Evolutionary conservation across 176 grass and related monocot genomes (phyloP), one percentile per base, ranked within the genome.

Genomic region (Hordeum marinum): DNA sequence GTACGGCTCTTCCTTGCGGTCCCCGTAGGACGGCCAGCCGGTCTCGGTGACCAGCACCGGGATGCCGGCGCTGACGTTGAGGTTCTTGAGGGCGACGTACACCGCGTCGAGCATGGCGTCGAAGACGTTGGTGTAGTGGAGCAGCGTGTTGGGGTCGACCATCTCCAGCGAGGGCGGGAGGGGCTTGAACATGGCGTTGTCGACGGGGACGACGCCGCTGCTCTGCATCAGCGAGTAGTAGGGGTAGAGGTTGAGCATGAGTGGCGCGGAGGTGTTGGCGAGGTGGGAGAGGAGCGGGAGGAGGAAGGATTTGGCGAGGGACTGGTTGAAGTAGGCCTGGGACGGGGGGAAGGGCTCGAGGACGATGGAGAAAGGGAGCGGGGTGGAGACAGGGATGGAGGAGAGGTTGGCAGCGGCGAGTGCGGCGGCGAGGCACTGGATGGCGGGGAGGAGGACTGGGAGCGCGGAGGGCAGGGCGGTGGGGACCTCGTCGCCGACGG

Each of bases 31-130:
- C 13, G 96, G 96, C 96, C 96, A 99, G 4, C 96, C 96, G 10
- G 93, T 94, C 86, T 99, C 96, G 13, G 91, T 94, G 54, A 99
- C 90, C 57, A 99, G 90, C 36, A 99, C 77, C 5, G 85, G 52
- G 41, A 90, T 11, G 9, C 8, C 45, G 54, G 23, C 39, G 71
- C 59, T 88, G 24, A 81, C 68, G 89, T 91, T 94, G 46, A 99
- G 88, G 84, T 95, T 90, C 68, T 73, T 87, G 18, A 99, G 75
- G 11, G 93, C 90, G 63, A 94, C 89, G 65, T 90, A 87, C 11
- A 93, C 91, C 5, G 96, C 93, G 89, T 99, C 96, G 48, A 99
- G 68, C 96, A 99, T 96, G 4, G 96, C 96, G 89, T 99, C 96
- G 76, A 92, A 88, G 21, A 99, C 91, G 86, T 99, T 99, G 65